Conservation (phyloP, 2,329 filamentous ascomycete species). For the Aspergillus proliferans region DNA sequence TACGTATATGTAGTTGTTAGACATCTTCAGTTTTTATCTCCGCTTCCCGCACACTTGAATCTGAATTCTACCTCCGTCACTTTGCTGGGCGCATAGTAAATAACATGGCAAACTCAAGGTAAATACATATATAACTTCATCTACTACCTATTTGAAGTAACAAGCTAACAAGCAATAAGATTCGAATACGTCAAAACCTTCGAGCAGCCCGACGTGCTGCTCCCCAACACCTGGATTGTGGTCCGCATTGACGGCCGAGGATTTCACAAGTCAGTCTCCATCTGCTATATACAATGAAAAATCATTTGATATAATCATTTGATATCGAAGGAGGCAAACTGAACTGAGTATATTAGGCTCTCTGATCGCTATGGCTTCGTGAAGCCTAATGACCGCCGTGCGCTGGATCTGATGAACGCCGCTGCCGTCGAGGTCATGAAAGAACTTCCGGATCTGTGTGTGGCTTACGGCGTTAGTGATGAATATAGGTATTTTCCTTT, state of each 20-base stretch:
- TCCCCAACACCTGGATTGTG: slow-evolving; percentile 93
- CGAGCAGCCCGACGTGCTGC: slow-evolving; percentile 71
- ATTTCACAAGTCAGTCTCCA: slow-evolving; percentile 71
- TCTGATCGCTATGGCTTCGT: slow-evolving; percentile 76
- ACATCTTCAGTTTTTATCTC: no score
- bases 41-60: no score
- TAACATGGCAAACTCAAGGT: slow-evolving; percentile 14
- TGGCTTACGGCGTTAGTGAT: slow-evolving; percentile 91
- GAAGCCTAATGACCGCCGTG: slow-evolving; percentile 87
- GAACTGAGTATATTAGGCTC: slow-evolving; percentile 49
- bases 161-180: slow-evolving; percentile 41
- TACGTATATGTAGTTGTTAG: no score
- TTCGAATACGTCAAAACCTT: slow-evolving; percentile 92
- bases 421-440: slow-evolving; percentile 79
- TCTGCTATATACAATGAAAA: no score
- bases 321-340: no score
- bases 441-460: slow-evolving; percentile 74
- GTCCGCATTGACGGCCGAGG: slow-evolving; percentile 88
- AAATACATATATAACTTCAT: not conserved
- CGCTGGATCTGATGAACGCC: slow-evolving; percentile 88
- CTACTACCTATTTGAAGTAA: not conserved
- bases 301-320: no score
- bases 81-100: not conserved
- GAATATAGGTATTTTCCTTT: slow-evolving; percentile 58
- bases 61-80: no score